Evolutionary conservation across 495 filamentous ascomycete species (phyloP), one percentile per base, ranked within the genome.

Genomic region (Hypomontagnella submonticulosa): DNA sequence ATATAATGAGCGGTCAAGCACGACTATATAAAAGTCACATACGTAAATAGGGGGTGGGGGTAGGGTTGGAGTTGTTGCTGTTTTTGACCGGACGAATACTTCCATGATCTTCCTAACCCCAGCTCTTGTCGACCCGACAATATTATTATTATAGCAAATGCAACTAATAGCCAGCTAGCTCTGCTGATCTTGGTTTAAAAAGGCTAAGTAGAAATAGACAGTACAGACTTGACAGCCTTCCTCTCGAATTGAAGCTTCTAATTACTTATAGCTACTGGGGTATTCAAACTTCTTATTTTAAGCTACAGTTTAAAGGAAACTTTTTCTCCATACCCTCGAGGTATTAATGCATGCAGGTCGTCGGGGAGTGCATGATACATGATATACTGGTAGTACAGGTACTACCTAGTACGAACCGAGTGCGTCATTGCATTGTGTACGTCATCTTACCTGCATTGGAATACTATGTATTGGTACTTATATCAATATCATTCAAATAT

Each of bases 341-440:
- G 61, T 47, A 59, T 27, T 27, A 27, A 27, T 27, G 23, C 23
- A 55, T 61, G 63, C 63, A 66, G 50, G 57, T 52, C 42, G 44
- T 37, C 23, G 43, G 12, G 32, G 23, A 27, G 23, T 27, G 23
- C 23, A 27, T 27, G 23, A 27, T 47, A 57, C 54, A 36, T 20
- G 18, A 23, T n/a, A 32, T 46, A 38, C 42, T 12, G 13, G 36
- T 54, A 47, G 11, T 34, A 32, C 19, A 33, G 27, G 52, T 51
- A 54, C 48, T 20, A 56, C 63, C 23, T 10, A 53, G 20, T 16
- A 51, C 32, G 41, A 66, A 20, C 59, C 30, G 63, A 60, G 59
- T 69, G 60, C 59, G 59, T 69, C 59, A 69, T 69, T 63, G 59
- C 60, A 63, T 63, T 59, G 66, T 69, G 66, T 69, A 69, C 66